These are phyloP conservation scores for Apiospora koreana DNA, from an alignment of 2,329 filamentous ascomycete genomes.

Conservation along the genomic window DNA sequence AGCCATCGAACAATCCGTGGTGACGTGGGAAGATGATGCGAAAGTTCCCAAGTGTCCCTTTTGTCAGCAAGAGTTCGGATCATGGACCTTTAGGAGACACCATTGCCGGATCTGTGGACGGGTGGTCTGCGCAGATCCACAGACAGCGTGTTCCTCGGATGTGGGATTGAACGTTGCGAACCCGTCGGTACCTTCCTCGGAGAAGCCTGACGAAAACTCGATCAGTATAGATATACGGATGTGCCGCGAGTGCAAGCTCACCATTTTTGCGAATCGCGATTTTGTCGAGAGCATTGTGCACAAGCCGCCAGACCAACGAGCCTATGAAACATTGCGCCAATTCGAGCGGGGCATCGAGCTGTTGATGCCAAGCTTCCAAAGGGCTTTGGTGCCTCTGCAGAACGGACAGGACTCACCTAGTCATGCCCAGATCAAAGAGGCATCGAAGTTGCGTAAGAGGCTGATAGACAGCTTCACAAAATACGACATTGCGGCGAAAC, in stretches of 20 bases:
- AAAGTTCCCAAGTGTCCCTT: constrained; percentile 83
- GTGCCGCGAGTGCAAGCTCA: constrained; percentile 81
- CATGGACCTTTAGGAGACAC: constrained; percentile 89
- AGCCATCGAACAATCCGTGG: constrained; percentile 83
- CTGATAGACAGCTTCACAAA: constrained; percentile 88
- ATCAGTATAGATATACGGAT: constrained; percentile 82
- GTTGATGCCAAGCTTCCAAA: constrained; percentile 82
- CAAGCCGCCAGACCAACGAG: constrained; percentile 73
- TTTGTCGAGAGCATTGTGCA: constrained; percentile 70
- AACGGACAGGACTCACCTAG: constrained; percentile 49
- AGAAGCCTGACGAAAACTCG: constrained; percentile 36
- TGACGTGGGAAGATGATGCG: constrained; percentile 92
- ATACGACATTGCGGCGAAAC: constrained; percentile 79
- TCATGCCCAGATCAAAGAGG: constrained; percentile 75
- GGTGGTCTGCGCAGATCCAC: constrained; percentile 86
- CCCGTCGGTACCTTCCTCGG: constrained; percentile 46
- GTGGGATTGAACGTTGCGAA: constrained; percentile 75
- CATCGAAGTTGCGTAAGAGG: constrained; percentile 84
- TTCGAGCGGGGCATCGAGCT: constrained; percentile 86
- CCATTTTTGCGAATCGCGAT: constrained; percentile 67
- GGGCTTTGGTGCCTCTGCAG: constrained; percentile 71
- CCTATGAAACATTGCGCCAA: constrained; percentile 81
- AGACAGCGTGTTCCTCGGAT: constrained; percentile 82
- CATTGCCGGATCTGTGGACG: constrained; percentile 93
- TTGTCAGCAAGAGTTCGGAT: constrained; percentile 93